Conservation (phyloP, 495 filamentous ascomycete genomes). For the Elaphomyces granulatus region DNA sequence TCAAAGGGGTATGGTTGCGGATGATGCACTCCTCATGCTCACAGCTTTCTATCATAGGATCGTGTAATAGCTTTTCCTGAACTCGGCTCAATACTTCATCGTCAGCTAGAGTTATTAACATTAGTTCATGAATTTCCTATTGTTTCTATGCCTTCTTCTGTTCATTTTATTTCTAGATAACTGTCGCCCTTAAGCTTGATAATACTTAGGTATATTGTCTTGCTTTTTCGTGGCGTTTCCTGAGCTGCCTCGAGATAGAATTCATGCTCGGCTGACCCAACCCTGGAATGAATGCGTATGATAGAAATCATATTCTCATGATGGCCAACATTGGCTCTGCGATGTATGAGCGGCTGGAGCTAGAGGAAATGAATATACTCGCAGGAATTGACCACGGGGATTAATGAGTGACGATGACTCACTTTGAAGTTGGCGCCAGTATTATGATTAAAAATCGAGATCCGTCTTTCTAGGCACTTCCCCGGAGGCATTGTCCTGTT, state of each 20-base stretch:
- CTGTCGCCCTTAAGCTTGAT: no score
- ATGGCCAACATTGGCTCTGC: slow-evolving; percentile 38
- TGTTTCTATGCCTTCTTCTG: no score
- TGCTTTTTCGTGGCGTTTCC: slow-evolving; percentile 43
- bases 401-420: slow-evolving; percentile 9
- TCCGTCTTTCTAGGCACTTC: slow-evolving; percentile 48
- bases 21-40: no score
- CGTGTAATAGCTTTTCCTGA: no score
- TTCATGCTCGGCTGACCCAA: no score
- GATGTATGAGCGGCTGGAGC: slow-evolving; percentile 50
- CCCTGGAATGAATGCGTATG: slow-evolving; percentile 34
- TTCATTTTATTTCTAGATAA: no score
- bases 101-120: no score
- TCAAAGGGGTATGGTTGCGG: no score
- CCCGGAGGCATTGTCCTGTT: slow-evolving; percentile 34
- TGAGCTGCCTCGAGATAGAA: slow-evolving; percentile 22
- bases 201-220: no score
- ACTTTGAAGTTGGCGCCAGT: background rate
- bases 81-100: no score
- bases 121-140: no score
- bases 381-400: slow-evolving; percentile 32
- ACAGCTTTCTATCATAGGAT: no score
- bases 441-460: slow-evolving; percentile 49
- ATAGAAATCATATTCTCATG: slow-evolving; percentile 38
- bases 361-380: slow-evolving; percentile 39